Base-by-base conservation (phyloP, 129 eudicot species). In the Solidago caesia region DNA sequence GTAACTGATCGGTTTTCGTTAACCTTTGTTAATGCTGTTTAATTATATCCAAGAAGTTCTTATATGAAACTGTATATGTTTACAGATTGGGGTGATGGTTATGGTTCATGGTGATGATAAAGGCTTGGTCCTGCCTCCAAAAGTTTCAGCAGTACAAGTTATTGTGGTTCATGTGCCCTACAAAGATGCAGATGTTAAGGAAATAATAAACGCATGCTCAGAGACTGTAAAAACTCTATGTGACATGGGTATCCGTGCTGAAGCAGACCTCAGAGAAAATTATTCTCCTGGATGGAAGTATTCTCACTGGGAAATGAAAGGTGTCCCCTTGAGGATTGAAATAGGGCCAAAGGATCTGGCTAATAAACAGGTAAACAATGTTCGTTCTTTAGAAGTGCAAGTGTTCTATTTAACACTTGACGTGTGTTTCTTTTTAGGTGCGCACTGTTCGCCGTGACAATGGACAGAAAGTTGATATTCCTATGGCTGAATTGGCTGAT, bases 221-320 rank as follows among this genome's bases (percentile, higher is more conserved):
- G 81, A 83, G 29, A 82, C 96, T 27, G 98, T 84, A 60, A 84
- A 77, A 63, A 64, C 84, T 48, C 75, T 92, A 80, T 79, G 81
- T 75, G 89, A 85, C 71, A 79, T 86, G 2, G 98, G 98, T 48
- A 62, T 92, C 47, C 87, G 94, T 62, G 96, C 87, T n/a, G 96
- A 92, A 74, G 81, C 94, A 2, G 98, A 92, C 75, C 89, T 84
- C 29, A 84, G 98, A 73, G 98, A 89, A 73, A 92, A 92, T 55
- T 89, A 89, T 72, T 87, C 96, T 14, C 98, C 98, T 64, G 98
- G 98, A 5, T 92, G 98, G 98, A 92, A 92, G 86, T 92, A 92
- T 65, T 92, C 98, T 51, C 86, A 92, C 8, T 92, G 98, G 98
- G 98, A 92, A 84, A 80, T 92, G 96, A 89, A 89, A 80, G 98